phyloP scores from a whole-genome alignment of 2,329 filamentous ascomycete genomes.

The Fusarium algeriense region DNA sequence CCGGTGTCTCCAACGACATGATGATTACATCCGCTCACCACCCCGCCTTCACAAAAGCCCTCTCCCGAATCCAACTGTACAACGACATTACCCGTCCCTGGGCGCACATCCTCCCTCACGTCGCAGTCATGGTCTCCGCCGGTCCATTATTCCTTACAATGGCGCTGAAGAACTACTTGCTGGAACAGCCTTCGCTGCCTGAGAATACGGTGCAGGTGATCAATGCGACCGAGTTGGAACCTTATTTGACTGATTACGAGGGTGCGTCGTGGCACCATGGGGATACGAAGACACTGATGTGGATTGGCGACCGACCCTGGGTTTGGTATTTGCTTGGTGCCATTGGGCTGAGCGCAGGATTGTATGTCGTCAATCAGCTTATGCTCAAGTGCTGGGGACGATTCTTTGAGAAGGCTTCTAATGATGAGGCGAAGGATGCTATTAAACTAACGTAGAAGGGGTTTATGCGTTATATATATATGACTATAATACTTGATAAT shows the following conservation, averaged over 20 bases:
- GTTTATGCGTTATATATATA: conserved; percentile 12
- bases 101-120: conserved; percentile 72
- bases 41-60: conserved; percentile 78
- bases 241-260: conserved; percentile 54
- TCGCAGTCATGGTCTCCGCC: conserved; percentile 83
- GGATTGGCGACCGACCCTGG: conserved; percentile 56
- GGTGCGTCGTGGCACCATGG: conserved; percentile 61
- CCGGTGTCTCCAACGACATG: conserved; percentile 84
- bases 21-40: conserved; percentile 81
- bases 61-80: conserved; percentile 70
- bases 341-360: conserved; percentile 38
- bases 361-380: conserved; percentile 35
- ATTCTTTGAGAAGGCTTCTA: conserved; percentile 17
- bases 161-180: conserved; percentile 80
- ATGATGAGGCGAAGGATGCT: conserved; percentile 34
- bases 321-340: conserved; percentile 49
- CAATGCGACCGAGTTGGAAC: conserved; percentile 40
- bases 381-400: conserved; percentile 29
- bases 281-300: conserved; percentile 62
- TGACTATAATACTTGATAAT: conserved; percentile 28
- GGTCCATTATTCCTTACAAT: conserved; percentile 82
- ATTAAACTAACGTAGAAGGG: conserved; percentile 37
- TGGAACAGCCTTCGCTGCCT: conserved; percentile 56
- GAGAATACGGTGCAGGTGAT: conserved; percentile 47
- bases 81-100: conserved; percentile 73